Percentiles rank a stretch among this genome's conserved stretches.
These are phyloP conservation scores for Thuidium tamariscinum DNA, from an alignment of 225 moss, liverwort and hornwort genomes.

Conservation along the genomic window DNA sequence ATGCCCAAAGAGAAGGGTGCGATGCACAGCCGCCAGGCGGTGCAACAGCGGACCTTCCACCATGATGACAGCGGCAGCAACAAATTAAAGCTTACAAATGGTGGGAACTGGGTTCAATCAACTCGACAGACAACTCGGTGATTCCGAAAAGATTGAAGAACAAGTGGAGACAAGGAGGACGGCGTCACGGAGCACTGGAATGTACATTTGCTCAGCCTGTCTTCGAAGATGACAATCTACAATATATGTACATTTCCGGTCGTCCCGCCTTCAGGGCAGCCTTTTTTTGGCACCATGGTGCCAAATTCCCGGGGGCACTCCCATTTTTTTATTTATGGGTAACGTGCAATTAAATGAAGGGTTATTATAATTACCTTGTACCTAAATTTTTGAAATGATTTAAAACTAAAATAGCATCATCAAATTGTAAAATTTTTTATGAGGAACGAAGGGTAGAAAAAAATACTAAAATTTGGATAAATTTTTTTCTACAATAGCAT, in stretches of 20 bases:
- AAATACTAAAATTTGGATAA: too few species aligned
- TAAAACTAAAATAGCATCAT: too few species aligned
- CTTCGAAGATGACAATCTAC: not conserved
- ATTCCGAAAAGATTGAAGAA: not conserved
- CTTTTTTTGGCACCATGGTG: too few species aligned
- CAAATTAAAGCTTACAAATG: not conserved
- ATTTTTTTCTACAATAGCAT: too few species aligned
- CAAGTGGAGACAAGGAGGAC: not conserved
- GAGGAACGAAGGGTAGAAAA: too few species aligned
- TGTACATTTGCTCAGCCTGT: not conserved
- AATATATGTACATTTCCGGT: not conserved
- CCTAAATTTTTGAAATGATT: too few species aligned
- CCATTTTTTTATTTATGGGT: too few species aligned
- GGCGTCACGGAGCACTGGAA: not conserved
- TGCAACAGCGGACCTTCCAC: constrained; percentile 90
- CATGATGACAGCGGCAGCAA: constrained; percentile 14
- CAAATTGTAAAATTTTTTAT: too few species aligned
- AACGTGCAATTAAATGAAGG: too few species aligned
- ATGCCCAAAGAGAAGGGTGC: constrained; percentile 46
- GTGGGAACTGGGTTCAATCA: not conserved
- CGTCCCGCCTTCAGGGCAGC: too few species aligned
- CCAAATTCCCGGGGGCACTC: too few species aligned
- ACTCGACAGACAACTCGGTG: not conserved
- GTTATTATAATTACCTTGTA: too few species aligned
- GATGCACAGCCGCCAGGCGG: constrained; percentile 73